A percentile compares a stretch with the other conserved stretches of the same genome.
phyloP scores from a whole-genome alignment of 441 rosid genomes.

The Eutrema salsugineum region DNA sequence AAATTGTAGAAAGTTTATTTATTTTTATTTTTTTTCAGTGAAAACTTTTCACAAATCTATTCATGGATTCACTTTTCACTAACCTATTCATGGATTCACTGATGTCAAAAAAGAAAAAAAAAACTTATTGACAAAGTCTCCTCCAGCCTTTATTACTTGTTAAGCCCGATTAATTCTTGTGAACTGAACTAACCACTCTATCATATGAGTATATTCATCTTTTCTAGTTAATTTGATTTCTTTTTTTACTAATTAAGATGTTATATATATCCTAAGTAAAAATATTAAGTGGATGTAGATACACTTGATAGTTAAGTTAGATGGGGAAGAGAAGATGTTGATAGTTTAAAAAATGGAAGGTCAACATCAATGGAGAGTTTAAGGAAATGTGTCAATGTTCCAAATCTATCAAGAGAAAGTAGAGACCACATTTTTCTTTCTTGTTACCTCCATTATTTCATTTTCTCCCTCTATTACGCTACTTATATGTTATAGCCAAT shows the following conservation, averaged over 20 bases:
- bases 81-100: too few relatives aligned
- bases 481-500: constrained; percentile 1
- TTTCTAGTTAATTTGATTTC: neutral
- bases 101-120: too few relatives aligned
- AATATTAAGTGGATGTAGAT: neutral
- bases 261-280: neutral
- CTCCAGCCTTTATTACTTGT: too few relatives aligned
- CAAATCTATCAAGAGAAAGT: constrained; percentile 26
- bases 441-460: constrained; percentile 24
- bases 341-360: constrained; percentile 1
- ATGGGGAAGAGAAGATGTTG: constrained; percentile 19
- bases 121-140: too few relatives aligned
- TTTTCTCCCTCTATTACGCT: constrained; percentile 14
- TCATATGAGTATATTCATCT: neutral
- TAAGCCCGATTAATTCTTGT: neutral
- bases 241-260: neutral
- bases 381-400: constrained; percentile 14
- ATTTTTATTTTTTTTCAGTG: too few relatives aligned
- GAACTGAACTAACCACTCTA: neutral
- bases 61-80: too few relatives aligned
- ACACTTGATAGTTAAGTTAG: constrained; percentile 1
- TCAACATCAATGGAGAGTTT: constrained; percentile 15
- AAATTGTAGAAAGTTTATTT: too few relatives aligned
- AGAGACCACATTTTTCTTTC: constrained; percentile 25
- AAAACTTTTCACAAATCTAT: too few relatives aligned